Evolutionary conservation across 2,329 filamentous ascomycete genomes (phyloP).

Genomic region (Aspergillus persii): DNA sequence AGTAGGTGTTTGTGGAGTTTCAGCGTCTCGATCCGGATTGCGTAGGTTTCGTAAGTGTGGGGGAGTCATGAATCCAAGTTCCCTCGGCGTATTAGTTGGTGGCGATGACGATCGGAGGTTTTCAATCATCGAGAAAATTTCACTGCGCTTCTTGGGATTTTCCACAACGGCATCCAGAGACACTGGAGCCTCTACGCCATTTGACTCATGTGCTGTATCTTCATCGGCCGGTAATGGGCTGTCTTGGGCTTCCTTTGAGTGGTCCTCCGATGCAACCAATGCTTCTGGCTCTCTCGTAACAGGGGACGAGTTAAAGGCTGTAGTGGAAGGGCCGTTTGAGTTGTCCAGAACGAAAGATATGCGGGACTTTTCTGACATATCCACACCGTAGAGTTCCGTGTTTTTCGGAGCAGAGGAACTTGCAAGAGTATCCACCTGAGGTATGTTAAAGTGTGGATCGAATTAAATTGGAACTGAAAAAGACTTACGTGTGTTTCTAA

Average conservation of each 20-base stretch:
- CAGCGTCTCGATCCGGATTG: conserved; percentile 23
- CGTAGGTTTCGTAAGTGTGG: conserved; percentile 27
- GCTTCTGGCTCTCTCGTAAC: conserved; percentile 19
- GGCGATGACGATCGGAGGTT: conserved; percentile 57
- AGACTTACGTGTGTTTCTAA: conserved; percentile 12
- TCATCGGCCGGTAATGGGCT: conserved; percentile 48
- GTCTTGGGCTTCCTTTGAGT: conserved; percentile 29
- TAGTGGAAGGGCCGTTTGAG: conserved; percentile 7
- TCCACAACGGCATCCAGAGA: conserved; percentile 50
- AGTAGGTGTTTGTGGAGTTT: conserved; percentile 43
- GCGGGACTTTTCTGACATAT: conserved; percentile 12
- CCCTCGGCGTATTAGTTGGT: conserved; percentile 25
- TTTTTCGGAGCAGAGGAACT: neutral
- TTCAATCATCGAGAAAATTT: conserved; percentile 65
- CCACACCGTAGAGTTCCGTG: neutral
- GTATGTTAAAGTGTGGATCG: neutral
- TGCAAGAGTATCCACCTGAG: neutral
- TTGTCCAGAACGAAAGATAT: conserved; percentile 19
- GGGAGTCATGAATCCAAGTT: conserved; percentile 29
- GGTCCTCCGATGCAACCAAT: conserved; percentile 22
- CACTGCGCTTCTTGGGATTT: conserved; percentile 67
- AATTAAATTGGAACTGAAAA: conserved; percentile 9
- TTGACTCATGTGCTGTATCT: conserved; percentile 65
- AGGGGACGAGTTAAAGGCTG: conserved; percentile 29
- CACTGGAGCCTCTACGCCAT: conserved; percentile 62